Conservation (phyloP, 163 green algal species). For the Chlorella variabilis region DNA sequence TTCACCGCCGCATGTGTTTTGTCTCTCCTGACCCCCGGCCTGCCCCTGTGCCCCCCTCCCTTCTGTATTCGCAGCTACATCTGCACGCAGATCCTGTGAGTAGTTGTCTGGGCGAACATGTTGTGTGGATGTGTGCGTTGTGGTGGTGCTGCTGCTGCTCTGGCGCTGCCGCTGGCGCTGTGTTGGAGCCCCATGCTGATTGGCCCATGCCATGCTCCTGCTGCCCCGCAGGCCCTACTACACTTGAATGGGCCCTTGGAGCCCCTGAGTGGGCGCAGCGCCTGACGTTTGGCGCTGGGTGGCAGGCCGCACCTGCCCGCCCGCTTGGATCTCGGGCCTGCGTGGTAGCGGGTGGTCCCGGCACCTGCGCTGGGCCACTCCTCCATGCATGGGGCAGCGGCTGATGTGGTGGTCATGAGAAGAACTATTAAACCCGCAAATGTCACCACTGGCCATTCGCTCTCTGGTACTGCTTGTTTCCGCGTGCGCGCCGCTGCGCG, state of each 20-base stretch:
- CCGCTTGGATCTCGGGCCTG: too few species aligned
- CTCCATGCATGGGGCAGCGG: not conserved
- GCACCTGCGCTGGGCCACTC: too few species aligned
- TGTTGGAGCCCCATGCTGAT: too few species aligned
- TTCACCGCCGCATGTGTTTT: too few species aligned
- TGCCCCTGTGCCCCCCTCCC: not conserved
- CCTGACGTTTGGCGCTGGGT: too few species aligned
- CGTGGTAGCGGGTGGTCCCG: too few species aligned
- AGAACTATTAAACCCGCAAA: not conserved
- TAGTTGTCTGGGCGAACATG: not conserved
- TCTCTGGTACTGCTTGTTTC: too few species aligned
- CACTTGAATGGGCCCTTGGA: conserved; percentile 61
- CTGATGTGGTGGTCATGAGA: conserved; percentile 13
- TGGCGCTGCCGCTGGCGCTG: too few species aligned
- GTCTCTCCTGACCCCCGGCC: too few species aligned
- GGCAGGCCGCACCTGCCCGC: too few species aligned
- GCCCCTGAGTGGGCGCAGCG: too few species aligned
- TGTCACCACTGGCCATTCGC: not conserved
- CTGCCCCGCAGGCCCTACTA: conserved; percentile 75
- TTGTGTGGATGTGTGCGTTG: not conserved
- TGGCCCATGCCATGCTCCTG: not conserved
- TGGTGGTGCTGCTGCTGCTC: not conserved
- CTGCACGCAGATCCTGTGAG: conserved; percentile 24
- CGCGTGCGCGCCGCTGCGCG: too few species aligned
- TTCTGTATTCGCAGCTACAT: not conserved